phyloP scores from a whole-genome alignment of 257 asterid species.

The Penstemon newberryi region DNA sequence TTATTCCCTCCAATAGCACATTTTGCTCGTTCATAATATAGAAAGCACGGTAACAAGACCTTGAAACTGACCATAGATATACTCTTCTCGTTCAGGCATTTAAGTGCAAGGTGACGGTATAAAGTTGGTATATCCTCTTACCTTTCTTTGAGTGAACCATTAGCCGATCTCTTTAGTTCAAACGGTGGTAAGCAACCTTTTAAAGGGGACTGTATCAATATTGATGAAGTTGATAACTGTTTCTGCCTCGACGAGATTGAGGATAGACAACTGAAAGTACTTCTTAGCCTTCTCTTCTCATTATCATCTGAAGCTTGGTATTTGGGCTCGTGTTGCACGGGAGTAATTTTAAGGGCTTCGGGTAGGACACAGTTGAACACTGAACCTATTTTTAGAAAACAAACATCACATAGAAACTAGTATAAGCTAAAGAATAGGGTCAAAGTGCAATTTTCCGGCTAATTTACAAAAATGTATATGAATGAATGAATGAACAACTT shows the following conservation, averaged over 20 bases:
- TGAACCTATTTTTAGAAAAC: slow-evolving; percentile 44
- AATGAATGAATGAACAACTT: background rate
- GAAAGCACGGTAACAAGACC: slow-evolving; percentile 20
- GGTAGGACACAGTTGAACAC: slow-evolving; percentile 72
- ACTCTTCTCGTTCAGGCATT: background rate
- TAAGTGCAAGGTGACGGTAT: background rate
- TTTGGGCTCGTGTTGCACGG: slow-evolving; percentile 58
- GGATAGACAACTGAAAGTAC: slow-evolving; percentile 63
- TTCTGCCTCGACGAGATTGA: slow-evolving; percentile 71
- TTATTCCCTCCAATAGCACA: slow-evolving; percentile 26
- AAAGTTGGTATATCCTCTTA: slow-evolving; percentile 13
- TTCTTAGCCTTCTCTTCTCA: slow-evolving; percentile 62
- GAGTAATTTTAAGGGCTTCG: slow-evolving; percentile 59
- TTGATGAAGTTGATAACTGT: slow-evolving; percentile 65
- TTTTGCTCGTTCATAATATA: slow-evolving; percentile 3
- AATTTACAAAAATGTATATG: background rate
- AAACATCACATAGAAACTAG: slow-evolving; percentile 1
- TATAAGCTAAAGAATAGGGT: no score
- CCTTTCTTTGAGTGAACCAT: slow-evolving; percentile 49
- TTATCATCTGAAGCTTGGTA: slow-evolving; percentile 39
- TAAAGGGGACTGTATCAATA: slow-evolving; percentile 64
- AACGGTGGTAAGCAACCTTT: slow-evolving; percentile 66
- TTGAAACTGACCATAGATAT: background rate
- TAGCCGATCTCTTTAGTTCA: slow-evolving; percentile 52
- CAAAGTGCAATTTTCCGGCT: no score